Base-by-base conservation (phyloP, 169 alveolate genomes). In the Cryptosporidium parvum region DNA sequence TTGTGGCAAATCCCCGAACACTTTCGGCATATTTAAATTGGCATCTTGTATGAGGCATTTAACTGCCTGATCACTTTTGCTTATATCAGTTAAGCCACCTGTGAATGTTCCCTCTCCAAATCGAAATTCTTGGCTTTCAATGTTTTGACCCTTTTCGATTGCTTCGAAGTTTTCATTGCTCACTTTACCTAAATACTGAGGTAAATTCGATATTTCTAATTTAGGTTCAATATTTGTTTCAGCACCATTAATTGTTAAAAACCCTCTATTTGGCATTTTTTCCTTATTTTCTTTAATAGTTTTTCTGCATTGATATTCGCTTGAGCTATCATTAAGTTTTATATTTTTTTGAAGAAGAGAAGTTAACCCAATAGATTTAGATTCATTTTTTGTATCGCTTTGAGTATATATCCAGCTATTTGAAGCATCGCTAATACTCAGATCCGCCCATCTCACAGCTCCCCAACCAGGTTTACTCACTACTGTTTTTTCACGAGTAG, bases 361-460 rank as follows among this genome's bases (percentile, higher is more conserved):
- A 44, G 89, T 62, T 14, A 80, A 65, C 61, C 89, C 89, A 80
- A 44, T 45, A 45, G 89, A 80, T 65, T 80, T 80, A 35, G 89
- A 80, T 31, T 80, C 89, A 42, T 80, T 80, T 42, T 65, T 80
- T 39, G 75, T 53, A 18, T 80, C 89, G 42, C 80, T 65, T 62
- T 80, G 89, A 45, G 67, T 62, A 16, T 56, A 33, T 18, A 80
- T 37, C 89, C 89, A 80, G 33, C 89, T 80, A 62, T 80, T 80
- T 44, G 89, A 80, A 33, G 89, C 75, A 26, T 80, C 89, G 65
- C 89, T 80, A 8, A 80, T 29, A 48, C 69, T 80, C 37, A 80
- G 35, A 70, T 80, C 89, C 44, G 89, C 89, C 89, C 89, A 80
- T 80, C 89, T 80, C 3, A 80, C 75, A 26, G 89, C 73, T 37